Percentiles rank a stretch among this genome's conserved stretches.
phyloP scores from a whole-genome alignment of 2,329 filamentous ascomycete genomes.

The Neofusicoccum laricinum region DNA sequence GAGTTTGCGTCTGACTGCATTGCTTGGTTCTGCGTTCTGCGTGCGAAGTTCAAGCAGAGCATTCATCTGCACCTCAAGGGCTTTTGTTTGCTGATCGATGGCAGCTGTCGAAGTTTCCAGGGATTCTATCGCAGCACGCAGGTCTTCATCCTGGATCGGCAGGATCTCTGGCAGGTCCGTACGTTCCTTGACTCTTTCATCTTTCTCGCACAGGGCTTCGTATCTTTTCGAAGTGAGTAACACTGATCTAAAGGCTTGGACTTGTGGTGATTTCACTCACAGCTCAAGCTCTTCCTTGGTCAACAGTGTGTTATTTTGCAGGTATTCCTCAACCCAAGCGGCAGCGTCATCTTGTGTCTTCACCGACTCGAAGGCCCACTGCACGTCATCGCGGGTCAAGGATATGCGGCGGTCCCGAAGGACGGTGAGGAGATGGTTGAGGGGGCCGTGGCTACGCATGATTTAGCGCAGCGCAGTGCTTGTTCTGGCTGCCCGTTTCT shows the following conservation, averaged over 20 bases:
- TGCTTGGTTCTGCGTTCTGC: constrained; percentile 41
- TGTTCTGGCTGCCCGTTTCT: neutral
- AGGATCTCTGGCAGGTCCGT: constrained; percentile 33
- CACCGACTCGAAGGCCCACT: constrained; percentile 45
- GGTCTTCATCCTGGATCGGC: constrained; percentile 57
- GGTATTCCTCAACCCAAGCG: constrained; percentile 47
- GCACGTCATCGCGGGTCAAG: constrained; percentile 45
- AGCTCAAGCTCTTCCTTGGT: constrained; percentile 49
- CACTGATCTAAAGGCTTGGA: neutral
- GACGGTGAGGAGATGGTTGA: constrained; percentile 43
- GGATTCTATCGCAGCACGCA: constrained; percentile 60
- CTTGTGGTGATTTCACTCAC: constrained; percentile 28
- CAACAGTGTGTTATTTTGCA: constrained; percentile 45
- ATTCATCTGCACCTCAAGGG: constrained; percentile 60
- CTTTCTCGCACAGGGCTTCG: constrained; percentile 31
- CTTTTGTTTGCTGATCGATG: constrained; percentile 63
- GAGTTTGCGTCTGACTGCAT: constrained; percentile 35
- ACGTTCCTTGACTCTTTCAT: constrained; percentile 30
- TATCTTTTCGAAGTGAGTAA: constrained; percentile 27
- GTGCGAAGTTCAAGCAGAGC: constrained; percentile 56
- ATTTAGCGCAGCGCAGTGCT: neutral
- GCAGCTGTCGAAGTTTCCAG: constrained; percentile 63
- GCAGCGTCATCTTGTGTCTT: constrained; percentile 40
- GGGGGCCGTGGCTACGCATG: constrained; percentile 23
- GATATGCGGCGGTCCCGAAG: constrained; percentile 45